These are phyloP conservation scores for Petunia axillaris DNA, from an alignment of 257 asterid species.

Conservation along the genomic window DNA sequence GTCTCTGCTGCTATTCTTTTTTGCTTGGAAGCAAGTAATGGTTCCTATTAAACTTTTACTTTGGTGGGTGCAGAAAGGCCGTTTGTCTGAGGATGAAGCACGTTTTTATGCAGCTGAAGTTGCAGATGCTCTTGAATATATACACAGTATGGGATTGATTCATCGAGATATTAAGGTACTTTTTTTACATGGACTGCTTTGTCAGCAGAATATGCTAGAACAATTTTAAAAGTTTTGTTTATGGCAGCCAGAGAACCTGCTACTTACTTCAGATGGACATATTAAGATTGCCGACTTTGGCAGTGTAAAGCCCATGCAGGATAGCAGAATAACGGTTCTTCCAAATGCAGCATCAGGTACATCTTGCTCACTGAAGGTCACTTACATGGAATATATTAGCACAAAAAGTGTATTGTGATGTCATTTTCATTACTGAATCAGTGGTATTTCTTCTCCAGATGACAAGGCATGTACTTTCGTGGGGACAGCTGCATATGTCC, in stretches of 20 bases:
- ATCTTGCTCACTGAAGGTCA: conserved; percentile 7
- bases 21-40: neutral
- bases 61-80: conserved; percentile 79
- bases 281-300: conserved; percentile 98
- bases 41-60: conserved; percentile 24
- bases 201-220: conserved; percentile 1
- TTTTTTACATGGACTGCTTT: neutral
- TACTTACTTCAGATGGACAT: conserved; percentile 89
- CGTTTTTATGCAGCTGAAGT: conserved; percentile 96
- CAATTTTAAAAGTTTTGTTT: conserved; percentile 32
- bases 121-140: conserved; percentile 97
- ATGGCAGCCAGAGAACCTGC: conserved; percentile 95
- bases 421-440: neutral
- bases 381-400: neutral
- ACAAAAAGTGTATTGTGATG: neutral
- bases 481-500: conserved; percentile 99
- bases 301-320: conserved; percentile 98
- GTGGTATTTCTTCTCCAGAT: conserved; percentile 47
- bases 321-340: conserved; percentile 86
- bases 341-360: conserved; percentile 98
- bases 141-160: conserved; percentile 93
- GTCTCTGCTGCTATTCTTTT: conserved; percentile 1
- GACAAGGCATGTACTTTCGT: conserved; percentile 99
- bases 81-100: conserved; percentile 87
- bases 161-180: conserved; percentile 97